These are phyloP conservation scores for Mucor plumbeus DNA, from an alignment of 371 early-diverging fungal species.

Conservation along the genomic window DNA sequence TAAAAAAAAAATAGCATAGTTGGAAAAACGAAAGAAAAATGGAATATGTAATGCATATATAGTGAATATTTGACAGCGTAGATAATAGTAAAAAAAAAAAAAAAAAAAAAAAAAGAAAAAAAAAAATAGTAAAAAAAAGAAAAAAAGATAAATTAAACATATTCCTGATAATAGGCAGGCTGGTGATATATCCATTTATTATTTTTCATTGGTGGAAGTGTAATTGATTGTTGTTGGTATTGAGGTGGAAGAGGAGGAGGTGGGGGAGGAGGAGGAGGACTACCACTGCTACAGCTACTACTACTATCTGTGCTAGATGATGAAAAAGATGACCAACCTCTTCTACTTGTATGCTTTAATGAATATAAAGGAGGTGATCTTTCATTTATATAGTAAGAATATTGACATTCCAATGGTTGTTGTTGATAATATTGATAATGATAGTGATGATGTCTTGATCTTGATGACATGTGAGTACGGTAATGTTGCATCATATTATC, in stretches of 20 bases:
- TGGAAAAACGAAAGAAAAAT: neutral
- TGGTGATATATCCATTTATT: constrained; percentile 1
- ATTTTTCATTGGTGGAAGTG: neutral
- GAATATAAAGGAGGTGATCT: neutral
- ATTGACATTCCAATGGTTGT: constrained; percentile 17
- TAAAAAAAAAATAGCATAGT: neutral
- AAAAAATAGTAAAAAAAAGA: neutral
- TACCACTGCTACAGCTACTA: neutral
- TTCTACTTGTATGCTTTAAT: neutral
- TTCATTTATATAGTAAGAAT: neutral
- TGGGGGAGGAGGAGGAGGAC: constrained; percentile 7
- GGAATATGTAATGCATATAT: neutral
- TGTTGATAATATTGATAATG: constrained; percentile 17
- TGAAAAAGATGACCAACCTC: constrained; percentile 13
- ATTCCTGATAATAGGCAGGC: neutral
- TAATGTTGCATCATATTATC: constrained; percentile 93
- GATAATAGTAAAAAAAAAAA: neutral
- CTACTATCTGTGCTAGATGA: constrained; percentile 9
- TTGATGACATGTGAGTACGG: constrained; percentile 74
- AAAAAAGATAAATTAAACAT: neutral
- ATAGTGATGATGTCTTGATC: constrained; percentile 56
- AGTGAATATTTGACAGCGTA: neutral
- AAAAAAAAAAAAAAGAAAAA: neutral
- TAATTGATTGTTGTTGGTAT: neutral
- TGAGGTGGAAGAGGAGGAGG: neutral